Evolutionary conservation across 192 early-diverging fungal genomes (phyloP).

Genomic region (Coemansia sp.): DNA sequence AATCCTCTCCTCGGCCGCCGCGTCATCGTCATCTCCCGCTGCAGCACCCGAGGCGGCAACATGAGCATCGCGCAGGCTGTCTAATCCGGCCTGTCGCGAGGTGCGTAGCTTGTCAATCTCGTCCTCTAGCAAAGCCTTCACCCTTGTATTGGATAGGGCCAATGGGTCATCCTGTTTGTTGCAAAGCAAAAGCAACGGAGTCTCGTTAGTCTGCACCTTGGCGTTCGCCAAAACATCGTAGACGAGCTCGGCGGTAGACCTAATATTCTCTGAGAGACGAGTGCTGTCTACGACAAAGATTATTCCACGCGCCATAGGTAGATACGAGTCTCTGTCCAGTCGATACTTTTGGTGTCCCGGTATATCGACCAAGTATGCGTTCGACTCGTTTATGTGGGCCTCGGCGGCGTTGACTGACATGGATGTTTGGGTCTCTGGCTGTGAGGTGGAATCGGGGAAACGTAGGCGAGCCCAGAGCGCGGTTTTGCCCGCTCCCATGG

Average conservation of each 20-base stretch:
- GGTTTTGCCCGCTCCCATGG: constrained; percentile 40
- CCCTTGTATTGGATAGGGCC: constrained; percentile 66
- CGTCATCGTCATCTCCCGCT: constrained; percentile 35
- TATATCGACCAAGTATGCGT: constrained; percentile 70
- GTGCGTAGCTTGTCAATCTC: constrained; percentile 67
- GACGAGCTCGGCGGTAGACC: constrained; percentile 74
- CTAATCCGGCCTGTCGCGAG: constrained; percentile 33
- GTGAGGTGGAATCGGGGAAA: constrained; percentile 19
- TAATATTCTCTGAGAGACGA: constrained; percentile 56
- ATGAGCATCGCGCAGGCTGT: constrained; percentile 19
- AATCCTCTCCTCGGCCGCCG: constrained; percentile 61
- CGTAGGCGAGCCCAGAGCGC: constrained; percentile 47
- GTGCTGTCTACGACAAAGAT: constrained; percentile 83
- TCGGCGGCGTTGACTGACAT: constrained; percentile 45
- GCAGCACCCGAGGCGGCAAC: constrained; percentile 10
- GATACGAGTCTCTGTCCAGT: constrained; percentile 71
- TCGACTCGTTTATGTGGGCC: constrained; percentile 15
- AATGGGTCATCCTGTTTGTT: constrained; percentile 83
- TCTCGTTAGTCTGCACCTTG: constrained; percentile 59
- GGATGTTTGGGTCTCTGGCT: constrained; percentile 42
- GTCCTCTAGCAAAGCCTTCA: constrained; percentile 69
- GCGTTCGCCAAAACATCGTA: constrained; percentile 80
- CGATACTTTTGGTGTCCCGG: constrained; percentile 88
- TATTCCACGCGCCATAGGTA: constrained; percentile 67
- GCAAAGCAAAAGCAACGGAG: constrained; percentile 74